A percentile compares a stretch with the other conserved stretches of the same genome.
Evolutionary conservation across 768 basidiomycete genomes (phyloP).

Genomic region (Kwoniella botswanensis): DNA sequence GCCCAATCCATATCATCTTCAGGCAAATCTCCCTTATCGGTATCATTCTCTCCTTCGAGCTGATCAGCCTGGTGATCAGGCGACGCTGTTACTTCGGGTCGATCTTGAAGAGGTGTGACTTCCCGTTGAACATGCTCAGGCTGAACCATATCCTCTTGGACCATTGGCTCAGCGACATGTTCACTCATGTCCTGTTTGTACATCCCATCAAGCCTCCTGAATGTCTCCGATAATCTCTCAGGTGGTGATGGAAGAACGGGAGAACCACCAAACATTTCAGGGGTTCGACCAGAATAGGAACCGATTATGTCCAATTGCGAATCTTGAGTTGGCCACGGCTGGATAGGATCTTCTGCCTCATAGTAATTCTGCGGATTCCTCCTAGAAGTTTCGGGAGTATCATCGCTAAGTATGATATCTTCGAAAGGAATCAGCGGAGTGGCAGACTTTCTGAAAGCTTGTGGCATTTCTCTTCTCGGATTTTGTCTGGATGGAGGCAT

Average conservation of each 20-base stretch:
- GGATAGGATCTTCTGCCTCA: neutral
- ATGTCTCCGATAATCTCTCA: neutral
- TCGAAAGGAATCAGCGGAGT: neutral
- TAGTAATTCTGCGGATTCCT: constrained; percentile 1
- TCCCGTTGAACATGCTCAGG: neutral
- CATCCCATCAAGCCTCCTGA: neutral
- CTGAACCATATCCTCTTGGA: neutral
- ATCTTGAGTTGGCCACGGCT: neutral
- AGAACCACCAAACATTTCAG: neutral
- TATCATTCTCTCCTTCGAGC: no score
- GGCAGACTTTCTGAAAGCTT: neutral
- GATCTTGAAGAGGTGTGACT: neutral
- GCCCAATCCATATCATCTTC: constrained; percentile 1
- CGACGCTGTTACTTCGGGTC: neutral
- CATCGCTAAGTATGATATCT: neutral
- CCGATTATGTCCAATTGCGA: neutral
- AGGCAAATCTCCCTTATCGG: neutral
- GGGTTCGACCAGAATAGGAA: neutral
- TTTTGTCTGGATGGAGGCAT: neutral
- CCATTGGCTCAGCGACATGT: neutral
- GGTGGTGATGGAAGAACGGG: neutral
- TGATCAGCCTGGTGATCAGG: no score
- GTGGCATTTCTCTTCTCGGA: neutral
- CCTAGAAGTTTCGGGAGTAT: neutral
- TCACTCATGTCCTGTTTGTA: neutral